Evolutionary conservation across 116 monocot genomes (phyloP), one percentile per base, ranked within the genome.

Genomic region (Iris pallida): DNA sequence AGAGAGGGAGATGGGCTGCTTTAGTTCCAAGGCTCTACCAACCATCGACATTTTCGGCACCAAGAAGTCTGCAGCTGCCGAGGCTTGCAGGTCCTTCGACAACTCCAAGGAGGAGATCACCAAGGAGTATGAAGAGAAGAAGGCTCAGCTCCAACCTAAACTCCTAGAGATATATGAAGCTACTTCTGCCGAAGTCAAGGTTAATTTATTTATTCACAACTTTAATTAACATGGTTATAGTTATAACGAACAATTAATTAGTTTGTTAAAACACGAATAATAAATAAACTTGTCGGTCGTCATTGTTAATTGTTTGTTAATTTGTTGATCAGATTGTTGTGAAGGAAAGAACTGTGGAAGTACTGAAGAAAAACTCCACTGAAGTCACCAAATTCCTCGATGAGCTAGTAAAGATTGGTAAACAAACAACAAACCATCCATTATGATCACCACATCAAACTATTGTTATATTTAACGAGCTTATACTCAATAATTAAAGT

Each of bases 71-170:
- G 82, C 76, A 5, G 79, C 68, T 3, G 68, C 75, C 15, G 80
- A 86, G 64, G 70, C 77, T 17, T 42, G 17, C 82, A 86, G 82
- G 44, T 19, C 76, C 57, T 86, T 82, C 16, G 82, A 86, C 52
- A 77, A 53, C 13, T 74, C 80, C 53, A 86, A 86, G 86, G 86
- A 86, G 66, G 82, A 70, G 70, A 79, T 86, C 30, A 71, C 44
- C 70, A 86, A 79, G 82, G 79, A 73, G 44, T 57, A 73, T 46
- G 86, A 86, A 8, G 82, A 79, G 82, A 86, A 86, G 57, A 82
- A 79, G 82, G 20, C 61, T 0, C 79, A 79, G 69, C 76, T 86
- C 51, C 42, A 74, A 51, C 86, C 82, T 40, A 86, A 82, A 58
- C 79, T 86, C 7, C 0, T 76, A 7, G 82, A 82, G 76, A 71